A percentile compares a stretch with the other conserved stretches of the same genome.
Conservation (phyloP, 768 basidiomycete species). For the Chalciporus sphaerocephalus region DNA sequence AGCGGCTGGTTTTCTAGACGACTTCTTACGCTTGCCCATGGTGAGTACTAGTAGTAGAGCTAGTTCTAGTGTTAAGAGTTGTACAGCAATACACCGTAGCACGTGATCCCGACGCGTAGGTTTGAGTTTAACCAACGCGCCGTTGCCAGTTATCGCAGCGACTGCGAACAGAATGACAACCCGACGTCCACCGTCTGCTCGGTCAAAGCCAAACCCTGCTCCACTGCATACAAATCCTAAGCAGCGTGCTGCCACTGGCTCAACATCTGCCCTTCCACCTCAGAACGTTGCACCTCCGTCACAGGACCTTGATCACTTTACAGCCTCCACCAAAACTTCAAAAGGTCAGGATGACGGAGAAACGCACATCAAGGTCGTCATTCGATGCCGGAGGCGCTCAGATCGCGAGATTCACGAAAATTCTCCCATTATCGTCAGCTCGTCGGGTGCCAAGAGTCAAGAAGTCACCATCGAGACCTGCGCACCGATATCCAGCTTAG, state of each 20-base stretch:
- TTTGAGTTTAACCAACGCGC: slow-evolving; percentile 28
- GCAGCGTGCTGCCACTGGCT: slow-evolving; percentile 46
- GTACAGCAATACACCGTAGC: slow-evolving; percentile 1
- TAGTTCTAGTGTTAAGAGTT: neutral
- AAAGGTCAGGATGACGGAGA: slow-evolving; percentile 48
- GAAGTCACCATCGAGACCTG: slow-evolving; percentile 80
- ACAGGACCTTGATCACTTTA: slow-evolving; percentile 21
- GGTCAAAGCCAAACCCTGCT: slow-evolving; percentile 31
- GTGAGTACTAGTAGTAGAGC: neutral
- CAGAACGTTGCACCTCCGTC: slow-evolving; percentile 24
- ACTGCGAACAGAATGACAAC: slow-evolving; percentile 48
- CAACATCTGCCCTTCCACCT: slow-evolving; percentile 36
- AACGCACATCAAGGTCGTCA: slow-evolving; percentile 89
- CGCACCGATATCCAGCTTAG: slow-evolving; percentile 61
- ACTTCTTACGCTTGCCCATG: slow-evolving; percentile 93
- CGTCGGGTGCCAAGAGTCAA: slow-evolving; percentile 68
- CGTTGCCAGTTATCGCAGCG: slow-evolving; percentile 1
- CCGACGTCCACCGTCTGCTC: slow-evolving; percentile 53
- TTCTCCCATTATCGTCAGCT: slow-evolving; percentile 82
- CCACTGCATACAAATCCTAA: slow-evolving; percentile 38
- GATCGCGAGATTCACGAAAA: slow-evolving; percentile 80
- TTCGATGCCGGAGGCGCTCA: slow-evolving; percentile 84
- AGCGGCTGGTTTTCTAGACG: slow-evolving; percentile 72
- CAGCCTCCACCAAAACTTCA: slow-evolving; percentile 23
- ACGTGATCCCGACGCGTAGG: slow-evolving; percentile 34